Conservation (phyloP, 202 grass and related monocot species). For the Panicum virgatum region DNA sequence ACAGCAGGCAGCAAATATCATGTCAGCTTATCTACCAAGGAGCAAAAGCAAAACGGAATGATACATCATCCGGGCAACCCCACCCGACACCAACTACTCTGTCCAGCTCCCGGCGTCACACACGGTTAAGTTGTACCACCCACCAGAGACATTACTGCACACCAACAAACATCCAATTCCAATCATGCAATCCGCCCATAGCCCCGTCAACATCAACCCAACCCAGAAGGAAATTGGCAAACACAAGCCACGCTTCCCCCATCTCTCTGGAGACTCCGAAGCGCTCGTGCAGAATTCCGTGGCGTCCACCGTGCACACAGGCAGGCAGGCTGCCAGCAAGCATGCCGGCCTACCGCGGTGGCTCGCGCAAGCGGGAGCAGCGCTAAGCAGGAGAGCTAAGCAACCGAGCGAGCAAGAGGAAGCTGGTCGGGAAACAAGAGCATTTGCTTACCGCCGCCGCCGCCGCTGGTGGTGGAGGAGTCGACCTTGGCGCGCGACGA, state of each 20-base stretch:
- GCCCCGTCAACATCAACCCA: slow-evolving; percentile 29
- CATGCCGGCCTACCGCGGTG: neutral
- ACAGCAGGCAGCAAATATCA: slow-evolving; percentile 8
- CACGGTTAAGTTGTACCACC: slow-evolving; percentile 37
- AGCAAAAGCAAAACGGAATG: slow-evolving; percentile 28
- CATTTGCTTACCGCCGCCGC: slow-evolving; percentile 47
- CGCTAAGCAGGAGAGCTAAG: neutral
- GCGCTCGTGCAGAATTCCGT: slow-evolving; percentile 7
- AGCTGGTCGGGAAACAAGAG: neutral
- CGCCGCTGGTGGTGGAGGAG: slow-evolving; percentile 64
- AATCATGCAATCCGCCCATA: slow-evolving; percentile 34
- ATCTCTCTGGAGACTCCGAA: slow-evolving; percentile 27
- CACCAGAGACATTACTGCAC: slow-evolving; percentile 44
- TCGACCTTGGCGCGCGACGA: slow-evolving; percentile 92
- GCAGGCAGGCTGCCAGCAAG: neutral
- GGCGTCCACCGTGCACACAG: slow-evolving; percentile 3
- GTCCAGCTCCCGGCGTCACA: slow-evolving; percentile 15
- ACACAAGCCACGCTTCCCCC: slow-evolving; percentile 11
- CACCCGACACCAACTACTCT: slow-evolving; percentile 44
- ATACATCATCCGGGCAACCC: slow-evolving; percentile 17
- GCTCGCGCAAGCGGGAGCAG: neutral
- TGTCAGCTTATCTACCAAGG: slow-evolving; percentile 31
- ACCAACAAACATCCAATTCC: slow-evolving; percentile 40
- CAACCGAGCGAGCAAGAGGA: neutral
- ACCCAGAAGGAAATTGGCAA: neutral